These are phyloP conservation scores for Cornus suecica DNA, from an alignment of 148 eudicot genomes.

Conservation along the genomic window DNA sequence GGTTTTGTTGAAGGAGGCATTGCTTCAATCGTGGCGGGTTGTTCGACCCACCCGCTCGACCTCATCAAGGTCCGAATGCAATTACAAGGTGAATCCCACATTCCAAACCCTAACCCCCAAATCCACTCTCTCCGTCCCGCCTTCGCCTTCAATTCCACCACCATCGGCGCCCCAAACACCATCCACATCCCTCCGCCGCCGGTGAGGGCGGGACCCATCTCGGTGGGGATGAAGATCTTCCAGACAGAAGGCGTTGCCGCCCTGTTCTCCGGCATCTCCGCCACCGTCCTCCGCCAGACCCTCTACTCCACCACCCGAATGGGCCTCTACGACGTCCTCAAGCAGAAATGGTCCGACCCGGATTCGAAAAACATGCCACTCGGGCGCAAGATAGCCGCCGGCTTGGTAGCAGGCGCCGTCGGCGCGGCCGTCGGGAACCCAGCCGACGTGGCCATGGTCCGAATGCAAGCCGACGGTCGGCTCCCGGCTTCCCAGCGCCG, in stretches of 20 bases:
- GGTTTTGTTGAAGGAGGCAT: constrained; percentile 60
- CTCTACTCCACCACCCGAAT: constrained; percentile 57
- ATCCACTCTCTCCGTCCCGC: constrained; percentile 34
- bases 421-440: constrained; percentile 59
- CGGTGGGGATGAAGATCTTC: constrained; percentile 37
- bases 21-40: constrained; percentile 56
- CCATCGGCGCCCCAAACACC: background rate
- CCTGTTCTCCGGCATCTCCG: constrained; percentile 49
- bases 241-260: constrained; percentile 42
- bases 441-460: constrained; percentile 57
- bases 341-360: constrained; percentile 38
- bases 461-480: constrained; percentile 60
- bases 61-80: constrained; percentile 63
- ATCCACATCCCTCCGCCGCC: constrained; percentile 17
- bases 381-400: constrained; percentile 39
- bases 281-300: constrained; percentile 55
- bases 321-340: constrained; percentile 50
- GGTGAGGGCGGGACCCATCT: constrained; percentile 26
- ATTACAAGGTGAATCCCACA: constrained; percentile 45
- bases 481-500: constrained; percentile 39
- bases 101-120: constrained; percentile 2
- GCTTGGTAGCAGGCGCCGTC: constrained; percentile 43
- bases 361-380: constrained; percentile 27
- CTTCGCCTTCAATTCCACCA: constrained; percentile 24
- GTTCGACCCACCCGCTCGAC: constrained; percentile 60